Percentiles rank a stretch among this genome's conserved stretches.
Conservation (phyloP, 768 basidiomycete genomes). For the Collybia sp. region DNA sequence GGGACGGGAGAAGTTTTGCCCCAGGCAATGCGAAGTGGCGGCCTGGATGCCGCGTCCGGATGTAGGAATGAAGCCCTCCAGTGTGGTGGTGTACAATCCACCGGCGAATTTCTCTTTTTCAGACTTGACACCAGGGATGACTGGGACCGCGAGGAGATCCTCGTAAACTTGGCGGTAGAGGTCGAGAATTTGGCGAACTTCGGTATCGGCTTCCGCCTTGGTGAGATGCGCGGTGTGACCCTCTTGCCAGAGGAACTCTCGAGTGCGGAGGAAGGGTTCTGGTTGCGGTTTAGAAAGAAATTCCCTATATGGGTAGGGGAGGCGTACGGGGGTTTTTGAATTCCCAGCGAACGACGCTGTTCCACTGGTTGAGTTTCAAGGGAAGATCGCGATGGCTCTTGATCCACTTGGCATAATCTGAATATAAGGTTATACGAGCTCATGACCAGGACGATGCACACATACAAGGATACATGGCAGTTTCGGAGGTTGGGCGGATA, state of each 20-base stretch:
- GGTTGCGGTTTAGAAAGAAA: not conserved
- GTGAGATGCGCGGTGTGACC: slow-evolving; percentile 95
- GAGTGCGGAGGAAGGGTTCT: slow-evolving; percentile 98
- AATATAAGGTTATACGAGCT: not conserved
- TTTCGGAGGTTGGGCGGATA: slow-evolving; percentile 97
- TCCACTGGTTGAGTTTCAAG: slow-evolving; percentile 98
- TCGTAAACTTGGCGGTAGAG: slow-evolving; percentile 95
- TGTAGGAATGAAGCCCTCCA: slow-evolving; percentile 97
- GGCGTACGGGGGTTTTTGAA: slow-evolving; percentile 95
- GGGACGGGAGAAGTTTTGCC: slow-evolving; percentile 94
- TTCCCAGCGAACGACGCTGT: slow-evolving; percentile 98
- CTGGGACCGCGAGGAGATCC: slow-evolving; percentile 95
- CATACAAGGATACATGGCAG: slow-evolving; percentile 98
- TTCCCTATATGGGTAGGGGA: not conserved
- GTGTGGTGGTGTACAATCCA: slow-evolving; percentile 94
- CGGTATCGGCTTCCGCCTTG: slow-evolving; percentile 83
- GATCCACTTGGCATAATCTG: slow-evolving; percentile 99
- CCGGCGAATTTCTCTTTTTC: slow-evolving; percentile 99
- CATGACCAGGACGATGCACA: slow-evolving; percentile 1
- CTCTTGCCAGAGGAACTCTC: slow-evolving; percentile 99
- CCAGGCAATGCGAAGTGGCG: slow-evolving; percentile 96
- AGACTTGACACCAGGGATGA: slow-evolving; percentile 95
- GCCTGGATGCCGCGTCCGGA: slow-evolving; percentile 97
- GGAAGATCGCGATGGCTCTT: slow-evolving; percentile 96
- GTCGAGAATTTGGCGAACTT: slow-evolving; percentile 92